Percentiles rank a stretch among this genome's conserved stretches.
phyloP scores from a whole-genome alignment of 2,329 filamentous ascomycete genomes.

The Nigrospora sphaerica region DNA sequence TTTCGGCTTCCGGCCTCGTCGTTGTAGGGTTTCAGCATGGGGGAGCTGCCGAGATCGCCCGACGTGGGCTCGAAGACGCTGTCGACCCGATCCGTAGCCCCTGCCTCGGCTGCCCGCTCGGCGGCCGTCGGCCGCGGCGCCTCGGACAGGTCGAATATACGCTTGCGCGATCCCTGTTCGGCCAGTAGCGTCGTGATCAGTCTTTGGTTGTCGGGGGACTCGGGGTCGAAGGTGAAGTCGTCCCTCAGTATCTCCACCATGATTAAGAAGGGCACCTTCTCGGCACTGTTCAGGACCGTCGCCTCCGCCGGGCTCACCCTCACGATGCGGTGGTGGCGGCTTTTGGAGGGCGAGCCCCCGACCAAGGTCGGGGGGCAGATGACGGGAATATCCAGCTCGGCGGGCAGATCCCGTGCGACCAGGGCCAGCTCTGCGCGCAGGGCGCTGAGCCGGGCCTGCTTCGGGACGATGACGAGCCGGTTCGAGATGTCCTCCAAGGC shows the following conservation, averaged over 20 bases:
- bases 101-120: slow-evolving; percentile 33
- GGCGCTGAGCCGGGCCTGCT: slow-evolving; percentile 73
- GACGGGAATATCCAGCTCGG: slow-evolving; percentile 76
- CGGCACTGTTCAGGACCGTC: slow-evolving; percentile 78
- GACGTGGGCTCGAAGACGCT: slow-evolving; percentile 80
- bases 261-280: slow-evolving; percentile 76
- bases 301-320: slow-evolving; percentile 77
- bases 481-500: slow-evolving; percentile 81
- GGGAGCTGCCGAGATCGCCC: slow-evolving; percentile 70
- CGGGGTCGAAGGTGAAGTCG: slow-evolving; percentile 77
- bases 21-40: slow-evolving; percentile 54
- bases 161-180: slow-evolving; percentile 48
- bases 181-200: slow-evolving; percentile 52
- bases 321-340: slow-evolving; percentile 75
- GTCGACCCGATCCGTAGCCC: slow-evolving; percentile 38
- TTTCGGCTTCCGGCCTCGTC: slow-evolving; percentile 34
- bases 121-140: slow-evolving; percentile 44
- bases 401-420: slow-evolving; percentile 73
- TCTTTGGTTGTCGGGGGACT: slow-evolving; percentile 63
- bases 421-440: slow-evolving; percentile 73
- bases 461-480: slow-evolving; percentile 74
- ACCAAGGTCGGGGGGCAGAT: slow-evolving; percentile 71
- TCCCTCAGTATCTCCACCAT: slow-evolving; percentile 80
- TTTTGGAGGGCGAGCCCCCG: slow-evolving; percentile 66
- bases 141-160: slow-evolving; percentile 65